A percentile compares a stretch with the other conserved stretches of the same genome.
Evolutionary conservation across 1,284 basidiomycete genomes (phyloP).

Genomic region (Termitomyces sp.): DNA sequence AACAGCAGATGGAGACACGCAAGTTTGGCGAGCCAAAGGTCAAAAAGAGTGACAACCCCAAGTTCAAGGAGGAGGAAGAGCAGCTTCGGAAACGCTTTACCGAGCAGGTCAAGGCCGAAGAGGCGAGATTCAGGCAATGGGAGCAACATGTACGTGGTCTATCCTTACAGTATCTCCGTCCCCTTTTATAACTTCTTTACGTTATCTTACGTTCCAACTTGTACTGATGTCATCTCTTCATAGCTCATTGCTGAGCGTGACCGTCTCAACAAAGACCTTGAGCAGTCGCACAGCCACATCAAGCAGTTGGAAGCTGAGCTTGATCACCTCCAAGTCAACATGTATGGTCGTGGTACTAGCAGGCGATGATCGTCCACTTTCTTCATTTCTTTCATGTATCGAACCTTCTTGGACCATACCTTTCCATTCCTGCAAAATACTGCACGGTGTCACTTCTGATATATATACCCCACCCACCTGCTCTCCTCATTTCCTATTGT

Average conservation of each 20-base stretch:
- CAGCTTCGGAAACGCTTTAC: constrained; percentile 95
- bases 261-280: constrained; percentile 94
- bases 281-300: constrained; percentile 88
- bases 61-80: constrained; percentile 99
- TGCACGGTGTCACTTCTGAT: constrained; percentile 9
- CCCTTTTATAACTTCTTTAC: neutral
- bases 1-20: constrained; percentile 99
- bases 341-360: constrained; percentile 68
- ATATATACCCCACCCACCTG: constrained; percentile 12
- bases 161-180: neutral
- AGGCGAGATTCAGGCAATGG: constrained; percentile 98
- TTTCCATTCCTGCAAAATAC: constrained; percentile 13
- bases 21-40: constrained; percentile 99
- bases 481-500: constrained; percentile 5
- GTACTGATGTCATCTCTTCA: constrained; percentile 15
- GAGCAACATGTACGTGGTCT: constrained; percentile 83
- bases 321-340: constrained; percentile 80
- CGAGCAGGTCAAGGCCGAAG: constrained; percentile 99
- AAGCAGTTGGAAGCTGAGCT: constrained; percentile 87
- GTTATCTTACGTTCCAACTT: neutral
- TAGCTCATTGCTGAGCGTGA: constrained; percentile 95
- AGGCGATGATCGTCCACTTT: constrained; percentile 44
- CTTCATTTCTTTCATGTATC: neutral
- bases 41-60: constrained; percentile 98
- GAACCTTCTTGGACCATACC: constrained; percentile 17